Conservation (phyloP, 257 asterid species). For the Gardenia jasminoides region DNA sequence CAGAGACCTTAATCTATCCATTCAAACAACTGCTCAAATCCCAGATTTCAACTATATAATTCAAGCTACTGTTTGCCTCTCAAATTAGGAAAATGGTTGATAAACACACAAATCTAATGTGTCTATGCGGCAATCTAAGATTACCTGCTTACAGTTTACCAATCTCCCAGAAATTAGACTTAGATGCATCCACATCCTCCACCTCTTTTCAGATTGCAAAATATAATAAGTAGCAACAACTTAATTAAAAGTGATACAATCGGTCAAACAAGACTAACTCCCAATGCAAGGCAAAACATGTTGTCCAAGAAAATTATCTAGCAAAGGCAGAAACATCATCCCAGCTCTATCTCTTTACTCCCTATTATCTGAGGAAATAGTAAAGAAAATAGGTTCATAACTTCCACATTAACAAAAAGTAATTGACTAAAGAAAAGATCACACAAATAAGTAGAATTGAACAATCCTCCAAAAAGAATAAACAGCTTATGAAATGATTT, state of each 20-base stretch:
- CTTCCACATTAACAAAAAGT: background rate
- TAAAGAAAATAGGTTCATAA: background rate
- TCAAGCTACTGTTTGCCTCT: background rate
- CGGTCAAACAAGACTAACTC: background rate
- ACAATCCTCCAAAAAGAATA: background rate
- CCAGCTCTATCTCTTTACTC: background rate
- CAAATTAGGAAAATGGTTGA: background rate
- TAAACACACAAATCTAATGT: background rate
- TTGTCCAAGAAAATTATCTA: background rate
- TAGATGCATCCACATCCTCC: background rate
- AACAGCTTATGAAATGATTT: background rate
- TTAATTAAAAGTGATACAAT: background rate
- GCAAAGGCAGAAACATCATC: background rate
- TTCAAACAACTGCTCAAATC: background rate
- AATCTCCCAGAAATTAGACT: background rate
- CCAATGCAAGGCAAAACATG: background rate
- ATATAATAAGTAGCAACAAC: background rate
- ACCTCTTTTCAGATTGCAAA: background rate
- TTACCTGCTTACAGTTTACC: background rate
- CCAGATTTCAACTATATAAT: too few species aligned
- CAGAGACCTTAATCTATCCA: background rate
- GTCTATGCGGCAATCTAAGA: background rate
- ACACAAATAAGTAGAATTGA: background rate
- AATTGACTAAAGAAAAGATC: background rate
- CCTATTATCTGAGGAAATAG: background rate